Evolutionary conservation across 2,329 filamentous ascomycete genomes (phyloP).

Genomic region (Cordyceps cateniannulata): DNA sequence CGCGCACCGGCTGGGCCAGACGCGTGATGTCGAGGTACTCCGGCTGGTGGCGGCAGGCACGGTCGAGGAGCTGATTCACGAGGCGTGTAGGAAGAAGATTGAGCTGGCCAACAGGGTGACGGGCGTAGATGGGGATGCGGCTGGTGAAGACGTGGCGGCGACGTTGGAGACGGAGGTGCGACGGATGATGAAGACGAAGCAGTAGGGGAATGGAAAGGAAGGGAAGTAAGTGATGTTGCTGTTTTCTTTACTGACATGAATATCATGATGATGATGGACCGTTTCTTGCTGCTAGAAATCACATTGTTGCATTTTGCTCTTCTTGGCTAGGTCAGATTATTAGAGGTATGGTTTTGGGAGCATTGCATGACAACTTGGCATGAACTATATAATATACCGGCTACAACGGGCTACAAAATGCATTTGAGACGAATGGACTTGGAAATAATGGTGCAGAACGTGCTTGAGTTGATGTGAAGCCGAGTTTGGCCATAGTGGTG

Average conservation of each 20-base stretch:
- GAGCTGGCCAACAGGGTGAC: conserved; percentile 66
- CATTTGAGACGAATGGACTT: too few species aligned
- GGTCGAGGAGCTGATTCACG: conserved; percentile 89
- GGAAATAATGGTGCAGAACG: too few species aligned
- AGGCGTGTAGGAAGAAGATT: conserved; percentile 86
- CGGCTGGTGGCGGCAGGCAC: conserved; percentile 73
- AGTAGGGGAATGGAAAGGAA: conserved; percentile 15
- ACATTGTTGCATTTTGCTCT: not conserved
- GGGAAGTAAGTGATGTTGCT: not conserved
- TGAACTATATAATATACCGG: too few species aligned
- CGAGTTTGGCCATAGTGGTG: too few species aligned
- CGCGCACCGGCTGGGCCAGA: conserved; percentile 91
- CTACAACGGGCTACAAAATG: too few species aligned
- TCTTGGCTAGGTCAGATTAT: not conserved
- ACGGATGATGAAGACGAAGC: conserved; percentile 32
- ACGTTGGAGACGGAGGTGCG: not conserved
- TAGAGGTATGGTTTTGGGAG: not conserved
- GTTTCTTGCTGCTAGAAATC: not conserved
- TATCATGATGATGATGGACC: not conserved
- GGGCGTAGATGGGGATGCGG: conserved; percentile 27
- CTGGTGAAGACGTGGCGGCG: conserved; percentile 31
- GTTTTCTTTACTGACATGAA: not conserved
- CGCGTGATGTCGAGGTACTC: conserved; percentile 81
- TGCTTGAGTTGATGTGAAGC: too few species aligned
- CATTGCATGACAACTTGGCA: too few species aligned